Evolutionary conservation across 2,329 filamentous ascomycete genomes (phyloP), one percentile per base, ranked within the genome.

Genomic region (Trichoderma polysporum): DNA sequence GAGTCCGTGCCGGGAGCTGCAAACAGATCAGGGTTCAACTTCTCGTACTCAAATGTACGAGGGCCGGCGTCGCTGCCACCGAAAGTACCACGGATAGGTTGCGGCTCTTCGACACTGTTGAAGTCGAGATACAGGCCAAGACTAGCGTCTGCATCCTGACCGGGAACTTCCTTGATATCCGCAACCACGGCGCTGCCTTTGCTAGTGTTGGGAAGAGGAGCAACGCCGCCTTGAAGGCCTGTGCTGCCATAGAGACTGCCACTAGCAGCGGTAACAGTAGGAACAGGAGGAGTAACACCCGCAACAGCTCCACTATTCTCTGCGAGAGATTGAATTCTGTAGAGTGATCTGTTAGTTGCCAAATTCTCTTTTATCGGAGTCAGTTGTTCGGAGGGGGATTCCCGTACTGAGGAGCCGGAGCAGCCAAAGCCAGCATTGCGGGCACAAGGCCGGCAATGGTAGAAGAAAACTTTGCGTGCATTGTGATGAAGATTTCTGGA

Each of bases 101-200:
- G 84, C 0, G 86, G 85, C 39, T 80, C 80, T 3, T 83, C 76
- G 31, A 81, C 79, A 62, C 80, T 76, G 58, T 83, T 79, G 69
- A 89, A 86, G 73, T 88, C 80, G 1, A 88, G 79, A 65, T 82
- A 85, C 2, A 82, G 72, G 0, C 86, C 86, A 15, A 86, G 76
- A 10, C 83, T 75, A 0, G 79, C 76, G 56, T 84, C 79, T 0
- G 82, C 82, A 1, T 81, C 81, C 71, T 89, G 86, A 0, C 83
- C 85, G 0, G 78, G 75, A 10, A 84, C 82, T 10, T 83, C 78
- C 41, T 82, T 69, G 0, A 79, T 76, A 39, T 81, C 67, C 2
- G 72, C 50, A 0, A 83, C 79, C 1, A 77, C 68, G 33, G 81
- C 81, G 2, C 76, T 80, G 35, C 79, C 76, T 2, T 76, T 76